A percentile compares a stretch with the other conserved stretches of the same genome.
Evolutionary conservation across 1,284 basidiomycete species (phyloP).

Genomic region (Ceratobasidium sp.): DNA sequence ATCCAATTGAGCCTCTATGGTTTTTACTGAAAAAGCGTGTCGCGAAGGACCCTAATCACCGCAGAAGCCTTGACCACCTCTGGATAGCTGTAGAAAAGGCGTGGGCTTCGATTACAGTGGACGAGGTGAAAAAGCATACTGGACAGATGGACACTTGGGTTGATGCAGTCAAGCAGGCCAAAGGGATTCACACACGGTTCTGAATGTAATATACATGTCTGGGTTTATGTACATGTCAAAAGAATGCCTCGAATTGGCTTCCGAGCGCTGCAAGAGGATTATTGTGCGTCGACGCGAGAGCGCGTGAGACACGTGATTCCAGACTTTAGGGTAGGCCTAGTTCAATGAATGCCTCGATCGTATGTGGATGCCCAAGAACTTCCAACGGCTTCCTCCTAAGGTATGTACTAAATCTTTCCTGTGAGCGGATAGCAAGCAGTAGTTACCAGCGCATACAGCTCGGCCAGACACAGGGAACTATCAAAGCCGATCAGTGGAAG

Average conservation of each 20-base stretch:
- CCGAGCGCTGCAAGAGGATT: background rate
- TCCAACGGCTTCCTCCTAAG: conserved; percentile 16
- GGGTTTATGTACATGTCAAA: background rate
- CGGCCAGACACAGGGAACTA: background rate
- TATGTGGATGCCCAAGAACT: conserved; percentile 18
- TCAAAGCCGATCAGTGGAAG: conserved; percentile 30
- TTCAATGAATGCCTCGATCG: conserved; percentile 10
- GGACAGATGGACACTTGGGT: background rate
- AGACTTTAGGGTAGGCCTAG: conserved; percentile 2
- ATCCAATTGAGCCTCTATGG: conserved; percentile 17
- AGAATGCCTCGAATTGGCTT: background rate
- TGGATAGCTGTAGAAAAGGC: background rate
- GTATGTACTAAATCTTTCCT: background rate
- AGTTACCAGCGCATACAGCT: background rate
- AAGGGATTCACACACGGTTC: background rate
- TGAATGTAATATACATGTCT: background rate
- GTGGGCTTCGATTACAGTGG: conserved; percentile 10
- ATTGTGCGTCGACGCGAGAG: background rate
- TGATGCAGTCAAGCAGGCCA: background rate
- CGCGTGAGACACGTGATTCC: background rate
- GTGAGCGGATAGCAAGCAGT: no score
- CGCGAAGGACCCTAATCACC: background rate
- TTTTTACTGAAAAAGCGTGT: conserved; percentile 13
- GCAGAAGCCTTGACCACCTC: background rate
- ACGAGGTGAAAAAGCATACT: background rate